Evolutionary conservation across 495 filamentous ascomycete species (phyloP).

Genomic region (Daldinia bambusicola): DNA sequence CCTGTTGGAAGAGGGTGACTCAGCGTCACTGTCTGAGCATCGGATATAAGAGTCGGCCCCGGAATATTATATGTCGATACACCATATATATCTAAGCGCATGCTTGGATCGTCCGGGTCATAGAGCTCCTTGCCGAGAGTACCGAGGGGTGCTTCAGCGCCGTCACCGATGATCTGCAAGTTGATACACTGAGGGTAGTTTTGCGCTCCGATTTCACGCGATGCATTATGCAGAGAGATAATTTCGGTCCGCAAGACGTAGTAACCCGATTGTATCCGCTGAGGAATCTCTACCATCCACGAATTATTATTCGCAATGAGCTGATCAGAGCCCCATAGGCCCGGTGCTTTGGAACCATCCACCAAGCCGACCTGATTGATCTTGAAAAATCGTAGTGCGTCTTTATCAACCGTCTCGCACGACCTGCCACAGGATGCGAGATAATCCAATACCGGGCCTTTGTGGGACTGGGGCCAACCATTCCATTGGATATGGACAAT

Average conservation of each 20-base stretch:
- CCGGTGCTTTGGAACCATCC: conserved; percentile 49
- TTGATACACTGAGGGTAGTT: conserved; percentile 81
- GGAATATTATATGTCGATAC: conserved; percentile 62
- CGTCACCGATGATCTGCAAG: conserved; percentile 54
- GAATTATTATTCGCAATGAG: conserved; percentile 73
- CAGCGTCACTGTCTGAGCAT: conserved; percentile 36
- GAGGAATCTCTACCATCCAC: conserved; percentile 73
- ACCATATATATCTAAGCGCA: conserved; percentile 56
- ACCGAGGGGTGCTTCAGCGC: conserved; percentile 51
- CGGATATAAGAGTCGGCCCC: conserved; percentile 60
- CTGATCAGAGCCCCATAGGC: conserved; percentile 69
- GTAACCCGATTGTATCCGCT: conserved; percentile 67
- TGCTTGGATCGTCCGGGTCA: conserved; percentile 48
- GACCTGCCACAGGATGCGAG: conserved; percentile 75
- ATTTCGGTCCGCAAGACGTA: conserved; percentile 82
- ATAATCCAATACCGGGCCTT: conserved; percentile 64
- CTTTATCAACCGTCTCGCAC: conserved; percentile 73
- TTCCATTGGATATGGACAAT: conserved; percentile 72
- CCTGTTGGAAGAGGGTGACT: conserved; percentile 40
- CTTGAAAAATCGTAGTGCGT: conserved; percentile 75
- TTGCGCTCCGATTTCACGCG: conserved; percentile 68
- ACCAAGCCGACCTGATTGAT: conserved; percentile 68
- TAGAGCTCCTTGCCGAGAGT: conserved; percentile 49
- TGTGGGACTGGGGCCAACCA: conserved; percentile 70
- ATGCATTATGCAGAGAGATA: conserved; percentile 74